Percentiles rank a stretch among this genome's conserved stretches.
Evolutionary conservation across 2,329 filamentous ascomycete species (phyloP).

Genomic region (Nemania sp.): DNA sequence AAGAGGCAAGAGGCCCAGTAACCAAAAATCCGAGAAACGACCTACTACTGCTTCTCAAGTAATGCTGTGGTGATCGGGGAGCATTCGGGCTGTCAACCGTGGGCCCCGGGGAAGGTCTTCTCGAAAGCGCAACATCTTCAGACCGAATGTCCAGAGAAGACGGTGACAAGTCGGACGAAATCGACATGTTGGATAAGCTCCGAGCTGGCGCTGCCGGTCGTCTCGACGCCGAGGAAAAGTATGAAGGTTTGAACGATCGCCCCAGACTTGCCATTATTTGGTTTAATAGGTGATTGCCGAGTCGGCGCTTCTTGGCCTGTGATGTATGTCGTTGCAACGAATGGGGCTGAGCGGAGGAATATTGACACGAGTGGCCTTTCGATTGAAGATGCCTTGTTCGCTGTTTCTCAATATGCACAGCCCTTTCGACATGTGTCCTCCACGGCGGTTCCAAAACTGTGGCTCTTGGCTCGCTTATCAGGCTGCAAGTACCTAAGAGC

Average conservation of each 20-base stretch:
- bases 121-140: slow-evolving; percentile 46
- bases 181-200: slow-evolving; percentile 52
- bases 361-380: slow-evolving; percentile 1
- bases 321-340: slow-evolving; percentile 4
- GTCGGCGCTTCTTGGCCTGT: slow-evolving; percentile 7
- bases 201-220: slow-evolving; percentile 51
- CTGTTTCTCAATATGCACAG: slow-evolving; percentile 2
- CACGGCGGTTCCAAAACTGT: slow-evolving; percentile 12
- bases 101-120: slow-evolving; percentile 39
- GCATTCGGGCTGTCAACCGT: slow-evolving; percentile 24
- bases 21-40: slow-evolving; percentile 18
- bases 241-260: slow-evolving; percentile 55
- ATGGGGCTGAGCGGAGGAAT: not conserved
- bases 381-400: slow-evolving; percentile 3
- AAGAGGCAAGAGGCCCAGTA: not conserved
- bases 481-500: not conserved
- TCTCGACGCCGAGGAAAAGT: slow-evolving; percentile 48
- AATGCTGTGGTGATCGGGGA: slow-evolving; percentile 26
- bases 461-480: slow-evolving; percentile 16
- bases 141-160: slow-evolving; percentile 37
- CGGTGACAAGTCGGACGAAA: slow-evolving; percentile 52
- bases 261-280: slow-evolving; percentile 53
- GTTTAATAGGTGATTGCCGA: not conserved
- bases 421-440: slow-evolving; percentile 7
- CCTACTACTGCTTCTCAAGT: slow-evolving; percentile 31